A percentile compares a stretch with the other conserved stretches of the same genome.
Conservation (phyloP, 441 rosid genomes). For the Corymbia calophylla region DNA sequence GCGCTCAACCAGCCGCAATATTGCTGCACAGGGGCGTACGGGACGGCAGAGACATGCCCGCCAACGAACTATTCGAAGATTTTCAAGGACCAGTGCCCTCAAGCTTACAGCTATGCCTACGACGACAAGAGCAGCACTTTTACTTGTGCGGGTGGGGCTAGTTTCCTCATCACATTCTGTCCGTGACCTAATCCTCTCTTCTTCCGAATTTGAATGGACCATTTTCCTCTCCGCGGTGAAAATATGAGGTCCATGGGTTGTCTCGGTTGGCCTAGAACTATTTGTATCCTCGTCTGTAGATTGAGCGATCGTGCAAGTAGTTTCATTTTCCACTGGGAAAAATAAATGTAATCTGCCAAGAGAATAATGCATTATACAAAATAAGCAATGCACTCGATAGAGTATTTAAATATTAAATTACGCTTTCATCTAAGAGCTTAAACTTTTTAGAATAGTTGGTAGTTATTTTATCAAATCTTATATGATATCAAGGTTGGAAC, state of each 20-base stretch:
- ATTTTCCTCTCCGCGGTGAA: neutral
- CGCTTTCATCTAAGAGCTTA: too few relatives aligned
- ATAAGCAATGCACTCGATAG: neutral
- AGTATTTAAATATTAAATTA: too few relatives aligned
- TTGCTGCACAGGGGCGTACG: neutral
- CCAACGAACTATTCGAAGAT: constrained; percentile 5
- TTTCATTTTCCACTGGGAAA: neutral
- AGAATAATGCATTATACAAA: neutral
- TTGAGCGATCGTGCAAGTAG: neutral
- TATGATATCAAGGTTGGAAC: too few relatives aligned
- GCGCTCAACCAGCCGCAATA: neutral
- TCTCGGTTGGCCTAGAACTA: neutral
- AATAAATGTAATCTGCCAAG: neutral
- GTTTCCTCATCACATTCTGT: neutral
- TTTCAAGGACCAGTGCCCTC: constrained; percentile 15
- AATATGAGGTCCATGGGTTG: neutral
- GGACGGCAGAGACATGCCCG: fast-evolving
- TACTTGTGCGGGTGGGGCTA: constrained; percentile 7
- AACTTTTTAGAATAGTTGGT: fast-evolving
- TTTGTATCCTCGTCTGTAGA: neutral
- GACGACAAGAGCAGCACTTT: constrained; percentile 16
- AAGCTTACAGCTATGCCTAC: constrained; percentile 23
- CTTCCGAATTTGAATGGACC: neutral
- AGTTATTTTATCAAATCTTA: fast-evolving
- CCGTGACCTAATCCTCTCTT: neutral